Evolutionary conservation across 352 stramenopile species (phyloP), one percentile per base, ranked within the genome.

Genomic region (Pythium phragmitis): DNA sequence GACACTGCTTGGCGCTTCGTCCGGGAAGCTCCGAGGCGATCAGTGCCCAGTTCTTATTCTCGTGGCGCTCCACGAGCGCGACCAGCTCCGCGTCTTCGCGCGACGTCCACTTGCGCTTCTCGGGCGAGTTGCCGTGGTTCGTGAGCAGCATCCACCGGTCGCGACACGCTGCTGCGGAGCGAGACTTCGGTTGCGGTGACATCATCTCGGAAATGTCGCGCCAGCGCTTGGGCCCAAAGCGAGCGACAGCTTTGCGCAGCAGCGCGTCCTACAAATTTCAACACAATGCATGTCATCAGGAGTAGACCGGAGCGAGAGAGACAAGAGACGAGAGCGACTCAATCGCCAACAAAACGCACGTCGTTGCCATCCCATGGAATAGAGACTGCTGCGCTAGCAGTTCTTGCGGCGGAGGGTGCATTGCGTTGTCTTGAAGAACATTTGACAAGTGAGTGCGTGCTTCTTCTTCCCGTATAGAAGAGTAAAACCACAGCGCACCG

Each of bases 1-100:
- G 76, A 23, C 82, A 93, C 54, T 95, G 86, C 46, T 93, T 93
- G 1, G 77, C 75, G 19, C 64, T 91, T 3, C 86, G 77, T 17
- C 74, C 79, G 4, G 68, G 69, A n/a, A 94, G 52, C 42, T 82
- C 71, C 2, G 76, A 84, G 9, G 86, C 76, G 39, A 89, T 74
- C 2, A 91, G 62, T 1, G 74, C 49, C 86, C 86, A 95, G 33
- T 76, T 76, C 14, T 70, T 70, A 0, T 59, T 43, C 12, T 82
- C 79, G 36, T 89, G 75, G 19, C 57, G 43, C 1, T 37, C 34
- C 4, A 93, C 81, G 0, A 87, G 50, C 5, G 68, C 51, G 13
- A 53, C 41, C 37, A 93, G 62, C 12, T 51, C n/a, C 1, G 26
- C 21, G 53, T 94, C 86, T 69, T 94, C 84, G 0, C 65, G 41